Conservation (phyloP, 2,329 filamentous ascomycete genomes). For the Colletotrichum eremochloae region DNA sequence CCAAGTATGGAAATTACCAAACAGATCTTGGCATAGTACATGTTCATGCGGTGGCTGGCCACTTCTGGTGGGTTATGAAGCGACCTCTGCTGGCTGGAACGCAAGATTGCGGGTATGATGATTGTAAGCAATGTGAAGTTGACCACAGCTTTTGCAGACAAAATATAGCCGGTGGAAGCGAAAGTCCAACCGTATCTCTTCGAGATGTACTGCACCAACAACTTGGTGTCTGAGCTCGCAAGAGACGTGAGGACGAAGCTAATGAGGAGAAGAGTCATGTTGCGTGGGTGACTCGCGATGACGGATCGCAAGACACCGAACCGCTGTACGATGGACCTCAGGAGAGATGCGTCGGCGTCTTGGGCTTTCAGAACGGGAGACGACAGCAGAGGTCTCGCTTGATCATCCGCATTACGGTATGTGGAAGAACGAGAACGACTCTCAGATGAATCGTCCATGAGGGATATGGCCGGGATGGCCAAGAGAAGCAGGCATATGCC, state of each 20-base stretch:
- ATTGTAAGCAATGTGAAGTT: slow-evolving; percentile 61
- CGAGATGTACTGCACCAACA: slow-evolving; percentile 65
- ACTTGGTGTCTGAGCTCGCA: slow-evolving; percentile 64
- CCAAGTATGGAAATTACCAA: slow-evolving; percentile 53
- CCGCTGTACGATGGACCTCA: slow-evolving; percentile 41
- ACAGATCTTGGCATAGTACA: slow-evolving; percentile 53
- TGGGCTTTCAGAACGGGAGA: slow-evolving; percentile 56
- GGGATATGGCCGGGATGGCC: slow-evolving; percentile 49
- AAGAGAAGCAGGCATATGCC: slow-evolving; percentile 54
- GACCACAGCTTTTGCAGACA: slow-evolving; percentile 62
- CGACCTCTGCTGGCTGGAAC: slow-evolving; percentile 25
- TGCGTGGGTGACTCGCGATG: slow-evolving; percentile 55
- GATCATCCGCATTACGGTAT: slow-evolving; percentile 47
- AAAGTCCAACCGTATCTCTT: slow-evolving; percentile 63
- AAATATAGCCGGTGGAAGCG: slow-evolving; percentile 60
- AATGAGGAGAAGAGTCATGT: slow-evolving; percentile 58
- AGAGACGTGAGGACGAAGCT: slow-evolving; percentile 63
- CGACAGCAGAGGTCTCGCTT: slow-evolving; percentile 54
- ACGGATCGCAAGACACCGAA: slow-evolving; percentile 50
- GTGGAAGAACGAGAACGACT: neutral
- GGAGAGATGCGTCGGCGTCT: slow-evolving; percentile 33
- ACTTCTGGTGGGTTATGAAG: slow-evolving; percentile 42
- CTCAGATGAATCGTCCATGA: slow-evolving; percentile 6
- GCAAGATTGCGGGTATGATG: slow-evolving; percentile 56
- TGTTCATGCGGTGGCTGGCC: slow-evolving; percentile 49